phyloP scores from a whole-genome alignment of 2,329 filamentous ascomycete genomes.

The Coniochaeta sp. region DNA sequence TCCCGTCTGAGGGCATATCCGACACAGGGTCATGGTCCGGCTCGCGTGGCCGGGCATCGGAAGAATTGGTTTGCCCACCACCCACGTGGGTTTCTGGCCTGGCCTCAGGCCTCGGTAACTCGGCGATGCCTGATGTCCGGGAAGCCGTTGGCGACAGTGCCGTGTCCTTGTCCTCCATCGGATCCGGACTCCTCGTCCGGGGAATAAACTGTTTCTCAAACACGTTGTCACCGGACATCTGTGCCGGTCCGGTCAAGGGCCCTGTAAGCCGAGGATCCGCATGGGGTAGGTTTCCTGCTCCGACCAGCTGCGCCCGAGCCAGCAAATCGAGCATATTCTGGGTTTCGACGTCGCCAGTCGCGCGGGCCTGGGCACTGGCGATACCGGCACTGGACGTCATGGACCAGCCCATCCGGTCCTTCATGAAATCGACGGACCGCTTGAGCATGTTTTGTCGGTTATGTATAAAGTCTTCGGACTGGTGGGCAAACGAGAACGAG shows the following conservation, averaged over 20 bases:
- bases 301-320: constrained; percentile 72
- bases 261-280: constrained; percentile 39
- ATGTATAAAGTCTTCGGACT: constrained; percentile 86
- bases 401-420: constrained; percentile 80
- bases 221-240: constrained; percentile 65
- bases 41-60: not conserved
- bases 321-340: constrained; percentile 88
- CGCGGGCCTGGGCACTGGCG: constrained; percentile 74
- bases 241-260: constrained; percentile 74
- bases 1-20: not conserved
- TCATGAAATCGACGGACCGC: constrained; percentile 93
- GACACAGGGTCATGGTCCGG: not conserved
- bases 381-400: constrained; percentile 64
- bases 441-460: constrained; percentile 90
- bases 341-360: constrained; percentile 75
- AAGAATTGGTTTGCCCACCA: not conserved
- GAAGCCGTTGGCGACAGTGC: constrained; percentile 25
- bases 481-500: constrained; percentile 95
- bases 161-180: constrained; percentile 24
- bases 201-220: constrained; percentile 77
- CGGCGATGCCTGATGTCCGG: constrained; percentile 7
- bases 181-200: constrained; percentile 43
- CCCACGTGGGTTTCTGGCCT: not conserved
- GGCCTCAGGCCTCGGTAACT: not conserved
- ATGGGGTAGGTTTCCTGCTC: constrained; percentile 53